A percentile compares a stretch with the other conserved stretches of the same genome.
Evolutionary conservation across 768 basidiomycete species (phyloP).

Genomic region (Lentinula guzmanii): DNA sequence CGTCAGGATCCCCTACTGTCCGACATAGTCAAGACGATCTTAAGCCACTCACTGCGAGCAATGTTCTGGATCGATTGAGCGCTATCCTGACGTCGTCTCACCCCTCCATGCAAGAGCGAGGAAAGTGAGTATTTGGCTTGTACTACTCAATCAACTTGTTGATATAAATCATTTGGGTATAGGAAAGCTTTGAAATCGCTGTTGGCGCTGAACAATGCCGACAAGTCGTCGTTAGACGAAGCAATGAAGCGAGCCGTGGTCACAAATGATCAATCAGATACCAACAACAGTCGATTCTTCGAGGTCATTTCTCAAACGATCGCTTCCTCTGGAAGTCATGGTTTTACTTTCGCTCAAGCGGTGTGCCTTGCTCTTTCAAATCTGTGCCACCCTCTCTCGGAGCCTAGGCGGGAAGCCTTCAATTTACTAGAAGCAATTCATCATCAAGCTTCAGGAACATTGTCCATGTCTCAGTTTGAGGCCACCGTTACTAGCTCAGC

Average conservation of each 20-base stretch:
- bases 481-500: slow-evolving; percentile 66
- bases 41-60: slow-evolving; percentile 46
- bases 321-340: slow-evolving; percentile 43
- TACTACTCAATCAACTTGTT: too few relatives aligned
- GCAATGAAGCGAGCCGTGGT: slow-evolving; percentile 68
- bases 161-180: slow-evolving; percentile 7
- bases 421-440: slow-evolving; percentile 71
- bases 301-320: slow-evolving; percentile 72
- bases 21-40: slow-evolving; percentile 40
- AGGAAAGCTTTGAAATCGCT: slow-evolving; percentile 78
- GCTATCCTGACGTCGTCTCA: slow-evolving; percentile 64
- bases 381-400: slow-evolving; percentile 62
- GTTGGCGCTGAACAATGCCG: slow-evolving; percentile 49
- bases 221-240: slow-evolving; percentile 54
- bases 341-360: slow-evolving; percentile 69
- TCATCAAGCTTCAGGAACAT: slow-evolving; percentile 57
- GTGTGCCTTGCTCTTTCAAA: slow-evolving; percentile 79
- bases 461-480: slow-evolving; percentile 69
- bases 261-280: slow-evolving; percentile 41
- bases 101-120: slow-evolving; percentile 41
- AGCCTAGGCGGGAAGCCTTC: slow-evolving; percentile 72
- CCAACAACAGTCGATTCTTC: slow-evolving; percentile 66
- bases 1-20: slow-evolving; percentile 61
- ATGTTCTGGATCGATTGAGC: slow-evolving; percentile 59
- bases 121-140: slow-evolving; percentile 48